Evolutionary conservation across 345 rosid species (phyloP).

Genomic region (Toxicodendron radicans): DNA sequence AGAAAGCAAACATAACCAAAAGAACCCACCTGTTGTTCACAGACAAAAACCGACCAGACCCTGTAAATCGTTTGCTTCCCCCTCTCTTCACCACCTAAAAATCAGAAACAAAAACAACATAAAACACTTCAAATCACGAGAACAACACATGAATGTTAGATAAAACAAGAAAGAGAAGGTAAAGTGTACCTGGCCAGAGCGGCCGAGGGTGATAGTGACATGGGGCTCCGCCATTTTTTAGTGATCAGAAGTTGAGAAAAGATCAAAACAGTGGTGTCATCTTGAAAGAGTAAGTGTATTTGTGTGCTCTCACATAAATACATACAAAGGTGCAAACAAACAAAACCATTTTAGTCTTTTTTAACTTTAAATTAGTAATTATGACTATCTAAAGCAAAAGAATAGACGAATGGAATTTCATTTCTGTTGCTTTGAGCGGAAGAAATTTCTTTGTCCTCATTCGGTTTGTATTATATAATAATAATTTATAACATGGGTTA

Average conservation of each 20-base stretch:
- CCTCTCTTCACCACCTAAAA: constrained; percentile 40
- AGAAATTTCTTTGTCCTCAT: no score
- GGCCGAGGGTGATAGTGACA: constrained; percentile 44
- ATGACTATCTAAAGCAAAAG: no score
- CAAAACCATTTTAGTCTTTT: no score
- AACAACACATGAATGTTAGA: not conserved
- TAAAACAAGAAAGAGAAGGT: not conserved
- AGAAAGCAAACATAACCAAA: not conserved
- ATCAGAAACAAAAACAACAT: not conserved
- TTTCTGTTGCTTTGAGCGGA: no score
- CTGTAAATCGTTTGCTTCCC: constrained; percentile 34
- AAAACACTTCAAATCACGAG: no score
- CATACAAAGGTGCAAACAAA: no score
- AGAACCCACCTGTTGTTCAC: constrained; percentile 33
- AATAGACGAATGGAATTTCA: no score
- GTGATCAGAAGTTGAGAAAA: not conserved
- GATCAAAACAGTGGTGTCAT: not conserved
- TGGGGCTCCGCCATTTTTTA: constrained; percentile 29
- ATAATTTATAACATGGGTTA: no score
- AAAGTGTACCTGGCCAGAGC: constrained; percentile 39
- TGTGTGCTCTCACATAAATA: no score
- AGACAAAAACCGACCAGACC: constrained; percentile 14
- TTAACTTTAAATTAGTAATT: no score
- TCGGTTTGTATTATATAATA: no score
- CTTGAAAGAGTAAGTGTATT: no score